Evolutionary conservation across 495 filamentous ascomycete genomes (phyloP), one percentile per base, ranked within the genome.

Genomic region (Aspergillus heteromorphus): DNA sequence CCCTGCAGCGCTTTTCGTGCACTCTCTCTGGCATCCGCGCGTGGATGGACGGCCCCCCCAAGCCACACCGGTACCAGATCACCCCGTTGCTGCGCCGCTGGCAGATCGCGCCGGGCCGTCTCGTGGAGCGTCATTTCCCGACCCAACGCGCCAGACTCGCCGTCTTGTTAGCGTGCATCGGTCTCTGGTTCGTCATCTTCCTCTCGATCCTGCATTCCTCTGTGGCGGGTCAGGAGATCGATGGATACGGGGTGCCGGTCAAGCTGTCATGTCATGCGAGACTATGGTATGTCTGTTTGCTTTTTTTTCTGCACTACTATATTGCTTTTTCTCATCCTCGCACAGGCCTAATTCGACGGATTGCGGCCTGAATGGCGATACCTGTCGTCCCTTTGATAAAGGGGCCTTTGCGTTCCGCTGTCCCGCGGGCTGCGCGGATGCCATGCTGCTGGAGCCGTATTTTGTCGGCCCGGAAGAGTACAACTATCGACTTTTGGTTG

Each of bases 351-450:
- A 74, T 63, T 60, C 66, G 2, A 83, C 82, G 23, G 73, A 76
- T 10, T 93, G 89, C 60, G 89, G 88, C 1, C 55, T 91, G 13
- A 77, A 92, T 63, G 89, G 88, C 0, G 77, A 83, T 47, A 66
- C 76, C 54, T 93, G 89, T 65, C 80, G 81, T 13, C 89, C 89
- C 0, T 93, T 92, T 63, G 79, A 78, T 51, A 76, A 81, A 34
- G 76, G 75, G 34, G 78, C 75, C 0, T 85, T 87, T 53, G 79
- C 86, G 3, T 93, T 93, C 61, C 78, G 83, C 40, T 93, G 89
- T 61, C 87, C 88, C 13, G 81, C 85, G 2, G 81, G 80, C 57
- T 93, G 89, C 62, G 69, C 73, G 6, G 75, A 73, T 48, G 75
- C 80, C 31, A 77, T 77, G 43, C 77, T 90, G 2, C 73, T 88